These are phyloP conservation scores for Crithidia mellificae DNA, from an alignment of 208 protist genomes.

Conservation along the genomic window DNA sequence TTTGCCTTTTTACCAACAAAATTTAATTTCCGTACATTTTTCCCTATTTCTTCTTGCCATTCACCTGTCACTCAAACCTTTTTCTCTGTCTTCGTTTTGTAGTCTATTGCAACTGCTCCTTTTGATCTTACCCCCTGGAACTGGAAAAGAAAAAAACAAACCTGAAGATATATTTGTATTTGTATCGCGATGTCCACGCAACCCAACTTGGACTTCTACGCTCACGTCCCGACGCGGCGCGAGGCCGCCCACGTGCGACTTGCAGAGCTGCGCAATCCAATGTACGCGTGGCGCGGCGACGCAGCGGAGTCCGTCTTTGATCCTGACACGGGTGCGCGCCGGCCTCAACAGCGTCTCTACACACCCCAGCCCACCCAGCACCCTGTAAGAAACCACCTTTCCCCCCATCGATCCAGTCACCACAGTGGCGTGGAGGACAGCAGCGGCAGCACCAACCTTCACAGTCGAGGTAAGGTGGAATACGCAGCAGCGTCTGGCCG, in stretches of 20 bases:
- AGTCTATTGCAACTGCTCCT: no score
- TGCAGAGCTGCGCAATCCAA: constrained; percentile 39
- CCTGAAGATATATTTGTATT: background rate
- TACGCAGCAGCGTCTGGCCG: no score
- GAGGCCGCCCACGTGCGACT: constrained; percentile 24
- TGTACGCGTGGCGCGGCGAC: constrained; percentile 55
- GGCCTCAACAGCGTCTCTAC: constrained; percentile 9
- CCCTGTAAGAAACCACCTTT: no score
- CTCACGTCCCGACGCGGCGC: constrained; percentile 25
- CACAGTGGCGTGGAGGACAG: background rate
- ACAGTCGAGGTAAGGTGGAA: no score
- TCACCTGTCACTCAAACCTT: no score
- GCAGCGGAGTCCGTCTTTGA: constrained; percentile 22
- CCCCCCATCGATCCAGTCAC: no score
- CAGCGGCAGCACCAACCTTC: background rate
- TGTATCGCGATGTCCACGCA: constrained; percentile 22
- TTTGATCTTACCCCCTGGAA: no score
- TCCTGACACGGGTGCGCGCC: constrained; percentile 21
- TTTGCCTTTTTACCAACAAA: no score
- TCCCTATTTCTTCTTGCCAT: no score
- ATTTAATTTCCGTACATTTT: no score
- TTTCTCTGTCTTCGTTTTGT: no score
- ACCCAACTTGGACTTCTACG: constrained; percentile 48
- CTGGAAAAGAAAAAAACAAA: no score
- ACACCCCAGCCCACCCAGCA: constrained; percentile 25